Percentiles rank a stretch among this genome's conserved stretches.
These are phyloP conservation scores for Orbilia brochopaga DNA, from an alignment of 2,329 filamentous ascomycete species.

Conservation along the genomic window DNA sequence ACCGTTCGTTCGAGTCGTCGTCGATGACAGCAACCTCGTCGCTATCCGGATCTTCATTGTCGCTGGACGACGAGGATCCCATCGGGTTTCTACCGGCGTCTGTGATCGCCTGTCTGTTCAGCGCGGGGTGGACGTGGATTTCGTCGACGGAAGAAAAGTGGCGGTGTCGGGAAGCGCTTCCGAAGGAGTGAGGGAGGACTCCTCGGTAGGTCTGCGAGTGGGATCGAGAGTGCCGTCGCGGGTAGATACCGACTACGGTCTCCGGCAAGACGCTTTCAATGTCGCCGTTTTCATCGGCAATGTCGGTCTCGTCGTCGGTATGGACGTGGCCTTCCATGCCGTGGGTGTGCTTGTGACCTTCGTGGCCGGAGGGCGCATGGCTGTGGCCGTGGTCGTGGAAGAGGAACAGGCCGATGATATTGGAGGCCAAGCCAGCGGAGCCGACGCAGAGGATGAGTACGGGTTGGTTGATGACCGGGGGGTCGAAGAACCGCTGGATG, in stretches of 20 bases:
- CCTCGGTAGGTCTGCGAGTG: constrained; percentile 57
- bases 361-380: constrained; percentile 62
- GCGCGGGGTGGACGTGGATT: constrained; percentile 84
- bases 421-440: constrained; percentile 81
- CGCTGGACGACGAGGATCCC: constrained; percentile 63
- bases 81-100: constrained; percentile 72
- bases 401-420: constrained; percentile 84
- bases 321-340: constrained; percentile 65
- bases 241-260: constrained; percentile 62
- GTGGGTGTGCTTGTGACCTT: constrained; percentile 58
- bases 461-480: constrained; percentile 83
- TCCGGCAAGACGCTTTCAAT: constrained; percentile 70
- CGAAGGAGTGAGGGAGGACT: constrained; percentile 60
- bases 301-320: constrained; percentile 57
- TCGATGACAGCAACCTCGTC: constrained; percentile 59
- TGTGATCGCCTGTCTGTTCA: constrained; percentile 90
- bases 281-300: constrained; percentile 67
- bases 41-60: constrained; percentile 65
- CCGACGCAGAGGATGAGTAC: constrained; percentile 89
- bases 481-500: constrained; percentile 87
- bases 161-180: constrained; percentile 53
- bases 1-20: constrained; percentile 58
- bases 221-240: constrained; percentile 53
- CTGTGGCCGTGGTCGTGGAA: constrained; percentile 92
- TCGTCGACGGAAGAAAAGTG: constrained; percentile 62